Percentiles rank a stretch among this genome's conserved stretches.
Evolutionary conservation across 257 asterid species (phyloP).

Genomic region (Voacanga thouarsii): DNA sequence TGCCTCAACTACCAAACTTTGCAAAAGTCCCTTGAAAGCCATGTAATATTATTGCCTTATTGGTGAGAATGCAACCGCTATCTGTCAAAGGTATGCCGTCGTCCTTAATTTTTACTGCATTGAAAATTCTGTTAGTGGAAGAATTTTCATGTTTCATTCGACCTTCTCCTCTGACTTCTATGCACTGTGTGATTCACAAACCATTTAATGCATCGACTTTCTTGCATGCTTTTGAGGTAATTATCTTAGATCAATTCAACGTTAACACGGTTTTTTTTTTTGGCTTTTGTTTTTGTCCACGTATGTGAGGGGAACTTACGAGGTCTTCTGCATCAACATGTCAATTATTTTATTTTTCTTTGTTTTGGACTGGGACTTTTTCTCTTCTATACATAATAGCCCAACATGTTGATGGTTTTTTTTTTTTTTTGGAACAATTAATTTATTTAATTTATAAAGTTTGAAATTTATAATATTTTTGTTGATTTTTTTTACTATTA

Average conservation of each 20-base stretch:
- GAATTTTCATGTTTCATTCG: not conserved
- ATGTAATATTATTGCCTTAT: no score
- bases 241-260: not conserved
- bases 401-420: no score
- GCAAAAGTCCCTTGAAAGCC: not conserved
- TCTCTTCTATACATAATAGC: no score
- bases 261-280: not conserved
- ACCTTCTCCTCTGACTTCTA: slow-evolving; percentile 1
- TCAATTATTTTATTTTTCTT: no score
- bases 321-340: no score
- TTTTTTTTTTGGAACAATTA: no score
- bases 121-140: not conserved
- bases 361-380: no score
- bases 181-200: not conserved
- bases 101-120: not conserved
- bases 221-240: not conserved
- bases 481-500: no score
- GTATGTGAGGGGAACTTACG: no score
- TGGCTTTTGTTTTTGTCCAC: not conserved
- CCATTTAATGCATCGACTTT: not conserved
- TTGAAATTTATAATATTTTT: no score
- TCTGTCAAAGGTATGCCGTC: not conserved
- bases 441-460: no score
- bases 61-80: not conserved
- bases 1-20: not conserved